Evolutionary conservation across 495 filamentous ascomycete genomes (phyloP), one percentile per base, ranked within the genome.

Genomic region (Cercophora samala): DNA sequence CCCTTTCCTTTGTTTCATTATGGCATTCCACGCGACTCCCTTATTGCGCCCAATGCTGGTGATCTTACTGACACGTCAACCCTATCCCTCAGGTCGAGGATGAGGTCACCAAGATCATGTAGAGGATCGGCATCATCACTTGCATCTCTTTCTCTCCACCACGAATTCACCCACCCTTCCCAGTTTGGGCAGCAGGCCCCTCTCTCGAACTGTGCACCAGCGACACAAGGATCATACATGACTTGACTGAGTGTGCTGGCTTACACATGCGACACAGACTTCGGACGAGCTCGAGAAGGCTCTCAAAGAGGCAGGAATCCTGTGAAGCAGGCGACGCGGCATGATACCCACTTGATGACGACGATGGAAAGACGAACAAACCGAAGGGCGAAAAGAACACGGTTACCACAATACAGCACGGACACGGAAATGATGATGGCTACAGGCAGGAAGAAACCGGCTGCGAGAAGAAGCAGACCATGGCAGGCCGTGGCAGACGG

Each of bases 21-120:
- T 13, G 37, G 37, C 37, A 17, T 46, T 13, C 37, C 37, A 13
- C 37, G 15, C 37, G 37, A 46, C 32, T 23, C 46, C n/a, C 22
- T 24, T 58, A 25, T 64, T 60, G 5, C 18, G 24, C 6, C 53
- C 21, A 42, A 22, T 32, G 15, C 46, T 23, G 32, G 51, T 65
- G 60, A 5, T 75, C 73, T 79, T 73, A 83, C 86, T 91, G 88
- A 90, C 85, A 77, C 77, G 68, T 66, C 66, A 75, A 66, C 60
- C 60, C 74, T 78, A 71, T 65, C 69, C 74, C 76, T 82, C 88
- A 96, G 93, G 91, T 95, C 81, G 92, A 96, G 83, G 93, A 96
- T 82, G 93, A 97, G 77, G 88, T 97, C 78, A 95, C 92, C 69
- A 96, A 93, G 84, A 91, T 97, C 80, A 93, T 93, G 91, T 96